Evolutionary conservation across 1,284 basidiomycete species (phyloP).

Genomic region (Cryptococcus sp.): DNA sequence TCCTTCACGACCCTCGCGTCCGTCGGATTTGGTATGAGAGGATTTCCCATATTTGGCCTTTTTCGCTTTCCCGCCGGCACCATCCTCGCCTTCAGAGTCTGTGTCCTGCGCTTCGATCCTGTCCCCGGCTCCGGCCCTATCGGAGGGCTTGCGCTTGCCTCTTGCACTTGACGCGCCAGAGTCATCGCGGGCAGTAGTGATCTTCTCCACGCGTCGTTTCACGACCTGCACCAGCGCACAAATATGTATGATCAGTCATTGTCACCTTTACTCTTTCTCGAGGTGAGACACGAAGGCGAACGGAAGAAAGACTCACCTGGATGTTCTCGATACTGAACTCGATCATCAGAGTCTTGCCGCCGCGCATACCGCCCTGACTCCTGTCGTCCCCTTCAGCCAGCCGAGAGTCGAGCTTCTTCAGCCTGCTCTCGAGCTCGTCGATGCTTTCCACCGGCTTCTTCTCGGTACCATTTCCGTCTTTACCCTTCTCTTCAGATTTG

Average conservation of each 20-base stretch:
- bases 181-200: conserved; percentile 10
- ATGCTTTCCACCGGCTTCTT: conserved; percentile 44
- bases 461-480: conserved; percentile 47
- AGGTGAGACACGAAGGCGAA: not conserved
- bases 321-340: conserved; percentile 95
- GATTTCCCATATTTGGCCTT: conserved; percentile 4
- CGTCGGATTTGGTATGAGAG: not conserved
- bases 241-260: not conserved
- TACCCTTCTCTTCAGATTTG: conserved; percentile 42
- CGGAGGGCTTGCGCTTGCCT: conserved; percentile 25
- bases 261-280: conserved; percentile 4
- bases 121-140: not conserved
- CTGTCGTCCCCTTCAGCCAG: conserved; percentile 44
- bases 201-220: conserved; percentile 51
- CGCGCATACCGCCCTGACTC: conserved; percentile 48
- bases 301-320: conserved; percentile 61
- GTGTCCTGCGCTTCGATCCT: conserved; percentile 30
- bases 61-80: conserved; percentile 3
- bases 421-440: conserved; percentile 50
- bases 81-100: conserved; percentile 28
- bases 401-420: conserved; percentile 55
- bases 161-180: not conserved
- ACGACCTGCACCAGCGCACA: conserved; percentile 38
- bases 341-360: conserved; percentile 71
- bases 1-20: too few species aligned